These are phyloP conservation scores for Nothopassalora personata DNA, from an alignment of 2,329 filamentous ascomycete species.

Conservation along the genomic window DNA sequence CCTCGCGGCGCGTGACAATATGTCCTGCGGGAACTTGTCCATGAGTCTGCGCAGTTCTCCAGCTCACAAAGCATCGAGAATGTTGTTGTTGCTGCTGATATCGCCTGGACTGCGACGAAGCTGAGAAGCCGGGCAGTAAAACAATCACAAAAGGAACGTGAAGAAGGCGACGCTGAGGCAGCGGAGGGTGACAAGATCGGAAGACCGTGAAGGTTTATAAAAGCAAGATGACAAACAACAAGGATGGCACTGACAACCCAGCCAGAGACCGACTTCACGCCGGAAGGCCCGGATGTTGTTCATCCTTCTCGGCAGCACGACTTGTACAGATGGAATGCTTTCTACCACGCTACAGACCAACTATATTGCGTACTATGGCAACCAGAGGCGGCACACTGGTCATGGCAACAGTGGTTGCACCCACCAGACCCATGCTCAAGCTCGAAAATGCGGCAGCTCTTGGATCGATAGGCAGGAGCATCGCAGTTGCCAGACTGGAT, in stretches of 20 bases:
- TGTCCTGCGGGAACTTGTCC: background rate
- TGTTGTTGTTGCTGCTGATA: background rate
- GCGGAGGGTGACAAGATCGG: background rate
- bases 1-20: background rate
- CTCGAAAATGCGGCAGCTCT: slow-evolving; percentile 56
- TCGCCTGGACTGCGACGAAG: no score
- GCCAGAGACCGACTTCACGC: no score
- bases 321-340: no score
- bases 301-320: no score
- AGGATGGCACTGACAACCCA: no score
- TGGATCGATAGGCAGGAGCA: slow-evolving; percentile 53
- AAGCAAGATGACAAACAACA: no score
- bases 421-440: slow-evolving; percentile 57
- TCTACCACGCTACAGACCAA: slow-evolving; percentile 30
- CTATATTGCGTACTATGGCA: slow-evolving; percentile 44
- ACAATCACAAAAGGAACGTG: no score
- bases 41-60: no score
- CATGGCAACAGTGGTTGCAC: slow-evolving; percentile 54
- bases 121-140: background rate
- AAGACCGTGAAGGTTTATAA: background rate
- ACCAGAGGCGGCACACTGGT: slow-evolving; percentile 54
- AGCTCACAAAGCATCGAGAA: no score
- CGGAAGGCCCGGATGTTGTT: no score
- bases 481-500: slow-evolving; percentile 54
- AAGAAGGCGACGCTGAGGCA: background rate